Conservation (phyloP, 202 grass and related monocot species). For the Musa balbisiana region DNA sequence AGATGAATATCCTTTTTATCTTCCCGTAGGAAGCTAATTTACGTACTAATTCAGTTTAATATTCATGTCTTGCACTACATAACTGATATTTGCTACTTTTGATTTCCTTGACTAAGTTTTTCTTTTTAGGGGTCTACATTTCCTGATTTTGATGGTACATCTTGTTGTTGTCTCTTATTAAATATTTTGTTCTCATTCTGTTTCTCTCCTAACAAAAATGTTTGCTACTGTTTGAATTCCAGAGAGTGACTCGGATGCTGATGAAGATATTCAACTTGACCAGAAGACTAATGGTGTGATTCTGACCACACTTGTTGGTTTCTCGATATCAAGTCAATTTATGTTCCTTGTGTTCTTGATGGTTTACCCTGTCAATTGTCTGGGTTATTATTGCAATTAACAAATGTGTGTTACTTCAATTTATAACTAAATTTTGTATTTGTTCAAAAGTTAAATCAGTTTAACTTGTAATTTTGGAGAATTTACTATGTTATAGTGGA, state of each 20-base stretch:
- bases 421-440: not conserved
- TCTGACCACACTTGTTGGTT: not conserved
- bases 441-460: not conserved
- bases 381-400: too few species aligned
- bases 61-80: too few species aligned
- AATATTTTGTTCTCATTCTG: not conserved
- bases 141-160: not conserved
- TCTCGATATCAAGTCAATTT: not conserved
- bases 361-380: not conserved
- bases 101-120: slow-evolving; percentile 5
- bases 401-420: not conserved
- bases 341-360: not conserved
- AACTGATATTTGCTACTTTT: not conserved
- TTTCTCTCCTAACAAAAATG: not conserved
- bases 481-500: not conserved
- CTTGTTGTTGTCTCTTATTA: not conserved
- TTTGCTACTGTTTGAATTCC: not conserved
- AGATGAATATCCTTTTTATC: slow-evolving; percentile 2
- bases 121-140: not conserved
- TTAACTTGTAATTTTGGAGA: not conserved
- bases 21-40: not conserved
- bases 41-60: not conserved
- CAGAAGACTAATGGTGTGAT: not conserved
- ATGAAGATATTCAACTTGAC: slow-evolving; percentile 3
- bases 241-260: slow-evolving; percentile 2